Conservation (phyloP, 257 asterid species). For the Thymus quinquecostatus region DNA sequence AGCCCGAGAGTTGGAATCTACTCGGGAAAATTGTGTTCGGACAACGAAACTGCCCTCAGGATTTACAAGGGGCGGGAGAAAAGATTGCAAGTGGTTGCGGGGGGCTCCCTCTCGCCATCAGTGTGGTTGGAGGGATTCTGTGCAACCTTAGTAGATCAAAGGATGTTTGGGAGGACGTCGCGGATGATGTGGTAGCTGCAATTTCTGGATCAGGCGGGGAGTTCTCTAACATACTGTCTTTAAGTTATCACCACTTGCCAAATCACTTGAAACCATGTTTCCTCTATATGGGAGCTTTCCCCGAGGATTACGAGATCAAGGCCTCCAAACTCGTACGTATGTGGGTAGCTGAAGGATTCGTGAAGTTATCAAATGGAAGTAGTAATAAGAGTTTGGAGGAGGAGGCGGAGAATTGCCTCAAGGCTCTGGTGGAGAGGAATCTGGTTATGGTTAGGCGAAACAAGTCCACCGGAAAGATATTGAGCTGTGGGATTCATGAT, state of each 20-base stretch:
- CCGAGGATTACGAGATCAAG: constrained; percentile 17
- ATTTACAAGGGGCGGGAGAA: constrained; percentile 17
- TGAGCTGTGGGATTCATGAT: constrained; percentile 30
- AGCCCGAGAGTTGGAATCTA: constrained; percentile 30
- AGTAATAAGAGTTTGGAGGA: not conserved
- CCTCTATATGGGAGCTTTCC: constrained; percentile 29
- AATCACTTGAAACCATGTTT: constrained; percentile 22
- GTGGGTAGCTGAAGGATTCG: constrained; percentile 32
- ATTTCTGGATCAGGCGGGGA: not conserved
- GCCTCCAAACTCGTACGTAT: not conserved
- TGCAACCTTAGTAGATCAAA: not conserved
- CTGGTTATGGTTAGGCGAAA: not conserved
- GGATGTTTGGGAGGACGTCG: constrained; percentile 22
- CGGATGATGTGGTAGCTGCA: not conserved
- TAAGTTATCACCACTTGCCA: not conserved
- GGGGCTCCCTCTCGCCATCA: constrained; percentile 38
- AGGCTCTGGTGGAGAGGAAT: constrained; percentile 21
- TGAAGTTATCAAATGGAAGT: not conserved
- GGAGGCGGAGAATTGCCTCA: not conserved
- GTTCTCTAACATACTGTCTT: not conserved
- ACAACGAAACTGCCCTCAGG: constrained; percentile 5
- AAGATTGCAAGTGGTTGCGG: constrained; percentile 25
- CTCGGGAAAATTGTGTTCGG: constrained; percentile 31
- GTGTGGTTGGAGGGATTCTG: constrained; percentile 29
- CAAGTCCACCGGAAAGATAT: not conserved